Evolutionary conservation across 2,329 filamentous ascomycete genomes (phyloP).

Genomic region (Peltaster fructicola): DNA sequence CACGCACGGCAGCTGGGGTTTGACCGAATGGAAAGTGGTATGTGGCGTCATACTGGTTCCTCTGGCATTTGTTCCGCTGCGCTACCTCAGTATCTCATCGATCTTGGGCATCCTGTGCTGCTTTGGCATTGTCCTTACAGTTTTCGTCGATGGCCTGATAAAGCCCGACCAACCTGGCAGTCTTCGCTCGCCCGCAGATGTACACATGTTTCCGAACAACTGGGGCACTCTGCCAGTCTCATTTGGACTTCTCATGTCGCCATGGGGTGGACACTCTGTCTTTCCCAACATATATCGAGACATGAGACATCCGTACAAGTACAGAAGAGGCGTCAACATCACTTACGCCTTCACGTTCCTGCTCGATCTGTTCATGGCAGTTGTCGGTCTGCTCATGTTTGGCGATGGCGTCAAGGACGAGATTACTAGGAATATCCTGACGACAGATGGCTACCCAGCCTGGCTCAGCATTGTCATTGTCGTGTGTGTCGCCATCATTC

Average conservation of each 20-base stretch:
- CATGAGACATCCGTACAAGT: constrained; percentile 71
- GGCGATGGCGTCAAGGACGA: constrained; percentile 75
- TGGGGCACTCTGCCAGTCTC: constrained; percentile 78
- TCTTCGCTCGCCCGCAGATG: constrained; percentile 59
- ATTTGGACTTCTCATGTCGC: constrained; percentile 76
- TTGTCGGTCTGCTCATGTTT: constrained; percentile 85
- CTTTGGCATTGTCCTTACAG: constrained; percentile 69
- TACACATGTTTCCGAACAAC: constrained; percentile 67
- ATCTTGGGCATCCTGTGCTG: constrained; percentile 84
- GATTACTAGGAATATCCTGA: constrained; percentile 77
- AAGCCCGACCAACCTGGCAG: constrained; percentile 69
- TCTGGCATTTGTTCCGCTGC: constrained; percentile 68
- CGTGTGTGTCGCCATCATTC: constrained; percentile 78
- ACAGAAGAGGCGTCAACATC: constrained; percentile 52
- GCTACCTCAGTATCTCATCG: constrained; percentile 74
- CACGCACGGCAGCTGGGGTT: constrained; percentile 46
- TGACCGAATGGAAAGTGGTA: constrained; percentile 67
- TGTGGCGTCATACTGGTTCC: constrained; percentile 65
- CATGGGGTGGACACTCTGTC: constrained; percentile 53
- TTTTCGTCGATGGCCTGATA: constrained; percentile 70
- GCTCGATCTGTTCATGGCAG: constrained; percentile 65
- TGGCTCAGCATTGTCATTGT: constrained; percentile 63
- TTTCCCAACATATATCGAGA: constrained; percentile 76
- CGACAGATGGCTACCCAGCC: constrained; percentile 54
- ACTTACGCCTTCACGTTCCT: constrained; percentile 75